phyloP scores from a whole-genome alignment of 768 basidiomycete species.

The Macrolepiota dolichaula region DNA sequence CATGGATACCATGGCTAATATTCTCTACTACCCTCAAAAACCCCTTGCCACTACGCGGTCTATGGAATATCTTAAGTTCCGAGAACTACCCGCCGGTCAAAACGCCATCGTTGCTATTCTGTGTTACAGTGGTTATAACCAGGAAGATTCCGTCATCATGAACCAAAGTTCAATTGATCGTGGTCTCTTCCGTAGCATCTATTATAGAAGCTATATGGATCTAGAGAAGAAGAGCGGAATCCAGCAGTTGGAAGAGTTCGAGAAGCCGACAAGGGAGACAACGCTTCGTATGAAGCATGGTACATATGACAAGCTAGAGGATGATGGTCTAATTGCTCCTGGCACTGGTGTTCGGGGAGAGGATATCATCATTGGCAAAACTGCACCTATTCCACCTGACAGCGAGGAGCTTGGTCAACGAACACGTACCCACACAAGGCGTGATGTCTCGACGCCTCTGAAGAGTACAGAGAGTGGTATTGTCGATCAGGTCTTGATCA shows the following conservation, averaged over 20 bases:
- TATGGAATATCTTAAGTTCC: conserved; percentile 99
- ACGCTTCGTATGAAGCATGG: conserved; percentile 98
- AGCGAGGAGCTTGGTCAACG: conserved; percentile 97
- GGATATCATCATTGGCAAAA: conserved; percentile 99
- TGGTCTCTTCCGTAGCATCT: conserved; percentile 97
- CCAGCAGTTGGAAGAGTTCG: conserved; percentile 91
- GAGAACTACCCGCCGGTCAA: conserved; percentile 97
- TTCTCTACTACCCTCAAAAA: conserved; percentile 98
- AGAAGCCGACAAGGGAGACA: conserved; percentile 90
- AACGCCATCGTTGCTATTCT: conserved; percentile 98
- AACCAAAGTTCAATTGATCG: conserved; percentile 98
- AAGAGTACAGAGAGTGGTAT: conserved; percentile 98
- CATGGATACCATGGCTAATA: conserved; percentile 99
- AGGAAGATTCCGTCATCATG: conserved; percentile 99
- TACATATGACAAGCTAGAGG: conserved; percentile 97
- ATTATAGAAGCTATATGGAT: conserved; percentile 98
- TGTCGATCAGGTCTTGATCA: conserved; percentile 95
- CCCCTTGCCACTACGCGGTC: conserved; percentile 97
- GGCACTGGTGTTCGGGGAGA: conserved; percentile 94
- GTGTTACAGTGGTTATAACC: conserved; percentile 99
- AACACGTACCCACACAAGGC: conserved; percentile 87
- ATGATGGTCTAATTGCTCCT: conserved; percentile 93
- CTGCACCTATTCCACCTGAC: conserved; percentile 93
- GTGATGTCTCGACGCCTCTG: conserved; percentile 95
- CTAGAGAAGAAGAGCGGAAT: conserved; percentile 95